Evolutionary conservation across 306 rosid genomes (phyloP), one percentile per base, ranked within the genome.

Genomic region (Ochetophila trinervis): DNA sequence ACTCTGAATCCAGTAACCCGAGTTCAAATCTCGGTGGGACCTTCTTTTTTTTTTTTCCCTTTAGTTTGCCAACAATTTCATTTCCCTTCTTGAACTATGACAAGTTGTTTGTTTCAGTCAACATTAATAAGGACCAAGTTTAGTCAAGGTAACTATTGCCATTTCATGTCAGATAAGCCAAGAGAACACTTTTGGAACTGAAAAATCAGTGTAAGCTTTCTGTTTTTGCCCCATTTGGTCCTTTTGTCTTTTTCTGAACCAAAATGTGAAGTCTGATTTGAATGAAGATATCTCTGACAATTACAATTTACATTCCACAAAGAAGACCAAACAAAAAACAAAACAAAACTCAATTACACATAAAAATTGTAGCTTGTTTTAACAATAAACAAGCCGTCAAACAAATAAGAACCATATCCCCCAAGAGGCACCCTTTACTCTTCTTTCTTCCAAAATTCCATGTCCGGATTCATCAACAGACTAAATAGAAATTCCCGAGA

Each of bases 1-100:
- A 82, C 87, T 79, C 83, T 79, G 85, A 82, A 85, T 82, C 90
- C 77, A 79, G 87, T 78, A 78, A 82, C 75, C 82, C 82, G 77
- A 78, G 84, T 83, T 83, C 84, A 76, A 85, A 47, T 83, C 88
- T 80, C 81, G 78, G 86, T 78, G 76, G 84, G 78, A 80, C 86
- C 83, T 74, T 15, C 2, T 48, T 16, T 20, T 57, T 48, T 48
- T 3, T 35, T 2, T 61, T 24, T 36, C 14, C n/a, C 23, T n/a
- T 0, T 40, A 4, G 11, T 52, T 50, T 40, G 2, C 32, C 32
- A 10, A 10, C 15, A 10, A 40, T 6, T 10, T 40, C 8, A 40
- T 40, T 40, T 40, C 12, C 12, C 9, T 10, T 5, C 9, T 40
- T 6, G 4, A 27, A 4, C 45, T 2, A 1, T 40, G 45, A 8